Evolutionary conservation across 148 eudicot genomes (phyloP).

Genomic region (Rhododendron simsii): DNA sequence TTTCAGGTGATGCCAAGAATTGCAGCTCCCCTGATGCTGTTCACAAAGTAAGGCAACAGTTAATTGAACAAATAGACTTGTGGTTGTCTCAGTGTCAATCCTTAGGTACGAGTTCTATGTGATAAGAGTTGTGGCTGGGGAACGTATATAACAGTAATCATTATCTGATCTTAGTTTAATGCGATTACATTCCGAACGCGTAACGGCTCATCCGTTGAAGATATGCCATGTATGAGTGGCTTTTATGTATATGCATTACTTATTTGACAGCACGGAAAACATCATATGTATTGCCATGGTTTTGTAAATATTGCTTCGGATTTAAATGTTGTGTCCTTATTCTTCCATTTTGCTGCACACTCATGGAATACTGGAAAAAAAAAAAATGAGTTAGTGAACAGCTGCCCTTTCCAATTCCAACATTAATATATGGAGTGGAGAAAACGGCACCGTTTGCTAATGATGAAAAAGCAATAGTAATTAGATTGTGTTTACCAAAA

Average conservation of each 20-base stretch:
- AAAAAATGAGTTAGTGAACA: neutral
- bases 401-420: neutral
- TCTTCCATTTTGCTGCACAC: neutral
- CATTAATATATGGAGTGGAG: neutral
- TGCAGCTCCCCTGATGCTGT: conserved; percentile 96
- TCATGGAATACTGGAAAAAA: neutral
- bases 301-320: neutral
- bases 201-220: conserved; percentile 7
- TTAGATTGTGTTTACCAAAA: neutral
- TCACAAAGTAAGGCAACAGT: conserved; percentile 73
- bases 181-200: neutral
- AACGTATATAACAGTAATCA: neutral
- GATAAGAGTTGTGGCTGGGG: neutral
- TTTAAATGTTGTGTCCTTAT: neutral
- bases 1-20: conserved; percentile 57
- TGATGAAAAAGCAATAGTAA: neutral
- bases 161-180: neutral
- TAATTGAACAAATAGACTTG: conserved; percentile 69
- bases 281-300: neutral
- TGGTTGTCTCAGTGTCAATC: conserved; percentile 90
- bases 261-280: neutral
- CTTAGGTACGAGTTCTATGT: conserved; percentile 42
- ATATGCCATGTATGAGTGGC: neutral
- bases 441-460: neutral
- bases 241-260: neutral